Conservation (phyloP, 2,329 filamentous ascomycete genomes). For the Xylariomycetidae sp. region DNA sequence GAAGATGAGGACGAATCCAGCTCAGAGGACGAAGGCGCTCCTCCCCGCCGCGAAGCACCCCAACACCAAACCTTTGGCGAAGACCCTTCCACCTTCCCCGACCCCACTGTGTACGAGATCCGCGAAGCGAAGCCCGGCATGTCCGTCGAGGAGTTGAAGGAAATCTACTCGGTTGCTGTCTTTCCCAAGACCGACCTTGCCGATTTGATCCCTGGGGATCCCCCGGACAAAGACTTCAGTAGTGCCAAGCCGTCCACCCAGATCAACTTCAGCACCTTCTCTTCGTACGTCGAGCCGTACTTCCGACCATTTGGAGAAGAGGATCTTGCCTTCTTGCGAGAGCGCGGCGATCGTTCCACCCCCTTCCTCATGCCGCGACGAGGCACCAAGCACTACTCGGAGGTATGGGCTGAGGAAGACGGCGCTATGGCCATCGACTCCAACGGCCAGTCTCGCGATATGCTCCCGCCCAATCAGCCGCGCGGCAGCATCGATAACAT, state of each 20-base stretch:
- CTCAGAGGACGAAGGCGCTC: conserved; percentile 54
- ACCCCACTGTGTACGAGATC: conserved; percentile 94
- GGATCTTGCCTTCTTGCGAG: conserved; percentile 85
- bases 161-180: conserved; percentile 78
- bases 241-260: conserved; percentile 90
- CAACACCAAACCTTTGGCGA: conserved; percentile 87
- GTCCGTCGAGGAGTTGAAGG: conserved; percentile 76
- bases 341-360: conserved; percentile 75
- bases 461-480: conserved; percentile 71
- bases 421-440: conserved; percentile 69
- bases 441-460: conserved; percentile 54
- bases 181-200: conserved; percentile 78
- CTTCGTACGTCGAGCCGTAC: conserved; percentile 86
- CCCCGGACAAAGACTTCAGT: conserved; percentile 93
- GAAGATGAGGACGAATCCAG: conserved; percentile 37
- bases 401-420: conserved; percentile 93
- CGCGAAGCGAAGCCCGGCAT: conserved; percentile 67
- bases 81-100: conserved; percentile 83
- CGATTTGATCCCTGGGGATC: conserved; percentile 80
- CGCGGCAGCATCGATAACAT: conserved; percentile 82
- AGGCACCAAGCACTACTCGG: conserved; percentile 78
- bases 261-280: conserved; percentile 88
- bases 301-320: conserved; percentile 88
- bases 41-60: conserved; percentile 58
- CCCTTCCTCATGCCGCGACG: conserved; percentile 84